Evolutionary conservation across 1,139 yeast genomes (phyloP).

Genomic region (Lodderomyces pseudojiufengensis): DNA sequence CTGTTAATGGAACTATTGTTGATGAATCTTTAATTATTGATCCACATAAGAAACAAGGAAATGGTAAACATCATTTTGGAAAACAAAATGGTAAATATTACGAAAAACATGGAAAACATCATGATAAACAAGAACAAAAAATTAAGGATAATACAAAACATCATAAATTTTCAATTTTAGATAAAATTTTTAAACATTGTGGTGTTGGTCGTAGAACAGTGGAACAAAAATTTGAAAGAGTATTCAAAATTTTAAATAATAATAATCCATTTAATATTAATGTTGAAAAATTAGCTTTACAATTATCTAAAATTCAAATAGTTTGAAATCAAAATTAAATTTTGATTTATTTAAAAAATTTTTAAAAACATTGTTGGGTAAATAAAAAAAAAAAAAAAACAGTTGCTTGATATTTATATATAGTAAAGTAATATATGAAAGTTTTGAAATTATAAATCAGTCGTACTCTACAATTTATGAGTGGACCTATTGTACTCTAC

Average conservation of each 20-base stretch:
- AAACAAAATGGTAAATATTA: background rate
- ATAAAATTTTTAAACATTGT: background rate
- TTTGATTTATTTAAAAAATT: no score
- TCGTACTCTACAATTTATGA: no score
- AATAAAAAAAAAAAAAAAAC: no score
- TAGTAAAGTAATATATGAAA: no score
- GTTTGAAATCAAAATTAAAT: no score
- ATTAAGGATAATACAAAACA: background rate
- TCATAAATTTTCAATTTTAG: background rate
- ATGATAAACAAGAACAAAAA: background rate
- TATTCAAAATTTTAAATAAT: background rate
- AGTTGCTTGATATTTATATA: no score
- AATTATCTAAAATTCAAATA: no score
- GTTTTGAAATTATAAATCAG: no score
- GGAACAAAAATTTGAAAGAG: background rate
- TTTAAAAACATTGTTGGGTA: no score
- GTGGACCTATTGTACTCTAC: no score
- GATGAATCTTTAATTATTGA: constrained; percentile 2
- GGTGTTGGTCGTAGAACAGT: no score
- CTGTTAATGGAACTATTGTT: constrained; percentile 34
- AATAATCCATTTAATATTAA: background rate
- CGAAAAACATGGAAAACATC: background rate
- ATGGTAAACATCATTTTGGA: background rate
- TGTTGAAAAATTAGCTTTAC: no score
- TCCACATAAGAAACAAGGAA: background rate